Conservation (phyloP, 1,139 yeast genomes). For the Debaryomyces subglobosus region DNA sequence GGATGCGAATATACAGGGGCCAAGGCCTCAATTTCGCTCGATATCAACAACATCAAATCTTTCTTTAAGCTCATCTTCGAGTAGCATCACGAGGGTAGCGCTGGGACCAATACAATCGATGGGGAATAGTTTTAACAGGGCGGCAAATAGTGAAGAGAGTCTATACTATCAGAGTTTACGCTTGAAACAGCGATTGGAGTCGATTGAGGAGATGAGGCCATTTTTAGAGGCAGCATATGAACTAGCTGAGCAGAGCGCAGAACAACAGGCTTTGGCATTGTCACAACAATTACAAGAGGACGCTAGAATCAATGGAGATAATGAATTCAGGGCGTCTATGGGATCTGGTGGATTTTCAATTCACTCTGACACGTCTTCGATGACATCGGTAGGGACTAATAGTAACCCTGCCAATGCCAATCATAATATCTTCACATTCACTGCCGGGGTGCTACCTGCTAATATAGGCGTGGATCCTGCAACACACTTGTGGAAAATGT, state of each 20-base stretch:
- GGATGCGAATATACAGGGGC: slow-evolving; percentile 19
- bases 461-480: slow-evolving; percentile 84
- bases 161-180: slow-evolving; percentile 70
- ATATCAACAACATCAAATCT: slow-evolving; percentile 38
- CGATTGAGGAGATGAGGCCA: slow-evolving; percentile 72
- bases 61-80: slow-evolving; percentile 30
- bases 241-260: slow-evolving; percentile 66
- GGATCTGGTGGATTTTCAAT: slow-evolving; percentile 29
- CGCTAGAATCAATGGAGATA: slow-evolving; percentile 13
- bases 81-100: slow-evolving; percentile 39
- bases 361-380: slow-evolving; percentile 26
- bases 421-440: slow-evolving; percentile 56
- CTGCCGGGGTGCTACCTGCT: slow-evolving; percentile 78
- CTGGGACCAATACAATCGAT: slow-evolving; percentile 47
- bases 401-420: slow-evolving; percentile 16
- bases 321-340: slow-evolving; percentile 33
- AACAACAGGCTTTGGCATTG: slow-evolving; percentile 69
- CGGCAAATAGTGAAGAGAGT: slow-evolving; percentile 70
- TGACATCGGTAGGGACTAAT: slow-evolving; percentile 13
- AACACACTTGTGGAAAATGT: slow-evolving; percentile 83
- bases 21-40: slow-evolving; percentile 36
- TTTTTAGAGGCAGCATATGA: slow-evolving; percentile 60
- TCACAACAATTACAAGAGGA: slow-evolving; percentile 39
- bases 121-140: slow-evolving; percentile 55
- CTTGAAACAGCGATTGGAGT: slow-evolving; percentile 59